Percentiles rank a stretch among this genome's conserved stretches.
phyloP scores from a whole-genome alignment of 345 rosid genomes.

The Gossypium stocksii region DNA sequence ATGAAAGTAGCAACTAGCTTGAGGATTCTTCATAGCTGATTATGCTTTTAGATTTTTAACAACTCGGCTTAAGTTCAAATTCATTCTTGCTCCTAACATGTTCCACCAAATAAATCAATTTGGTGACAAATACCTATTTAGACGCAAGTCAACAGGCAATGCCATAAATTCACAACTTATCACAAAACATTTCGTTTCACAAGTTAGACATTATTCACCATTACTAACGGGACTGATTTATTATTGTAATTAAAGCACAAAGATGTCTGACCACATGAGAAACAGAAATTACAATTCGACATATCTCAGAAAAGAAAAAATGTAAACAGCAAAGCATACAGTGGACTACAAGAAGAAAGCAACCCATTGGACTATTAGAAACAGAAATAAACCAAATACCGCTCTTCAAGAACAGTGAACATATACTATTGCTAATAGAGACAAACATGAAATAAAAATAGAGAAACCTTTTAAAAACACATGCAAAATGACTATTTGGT shows the following conservation, averaged over 20 bases:
- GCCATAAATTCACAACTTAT: no score
- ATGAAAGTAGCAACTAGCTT: not conserved
- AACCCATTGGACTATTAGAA: not conserved
- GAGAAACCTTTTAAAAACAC: not conserved
- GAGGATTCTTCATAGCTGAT: not conserved
- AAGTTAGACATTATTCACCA: not conserved
- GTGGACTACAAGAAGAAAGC: not conserved
- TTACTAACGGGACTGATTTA: not conserved
- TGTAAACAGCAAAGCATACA: not conserved
- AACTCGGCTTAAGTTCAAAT: not conserved
- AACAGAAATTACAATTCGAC: not conserved
- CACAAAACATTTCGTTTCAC: not conserved
- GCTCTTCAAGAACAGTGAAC: not conserved
- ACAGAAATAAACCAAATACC: not conserved
- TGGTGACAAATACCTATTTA: not conserved
- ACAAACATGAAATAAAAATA: not conserved
- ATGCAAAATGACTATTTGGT: not conserved
- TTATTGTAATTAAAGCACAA: conserved; percentile 1
- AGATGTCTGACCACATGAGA: not conserved
- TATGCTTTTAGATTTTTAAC: not conserved
- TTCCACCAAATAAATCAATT: not conserved
- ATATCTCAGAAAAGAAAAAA: not conserved
- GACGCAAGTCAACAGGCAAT: not conserved
- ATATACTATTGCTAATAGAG: not conserved
- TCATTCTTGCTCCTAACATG: not conserved